Evolutionary conservation across 108 stramenopile species (phyloP), one percentile per base, ranked within the genome.

Genomic region (Nitzschia sp.): DNA sequence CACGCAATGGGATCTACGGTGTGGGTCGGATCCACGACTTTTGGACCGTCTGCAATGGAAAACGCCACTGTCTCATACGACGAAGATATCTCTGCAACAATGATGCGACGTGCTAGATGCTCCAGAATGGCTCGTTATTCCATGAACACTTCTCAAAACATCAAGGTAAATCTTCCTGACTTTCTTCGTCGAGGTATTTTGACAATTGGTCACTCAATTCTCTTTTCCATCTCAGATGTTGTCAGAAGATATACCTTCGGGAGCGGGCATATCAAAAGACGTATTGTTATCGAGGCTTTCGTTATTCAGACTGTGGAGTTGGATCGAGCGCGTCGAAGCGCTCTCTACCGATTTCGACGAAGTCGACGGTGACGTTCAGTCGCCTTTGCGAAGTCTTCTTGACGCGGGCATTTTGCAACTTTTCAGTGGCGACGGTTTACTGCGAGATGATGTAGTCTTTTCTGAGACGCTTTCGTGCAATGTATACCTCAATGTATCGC

Each of bases 11-110:
- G 87, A 5, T 47, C 69, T 0, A 75, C 54, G 21, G 66, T 88
- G 26, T 92, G 75, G 72, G 67, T 85, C 11, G 87, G 83, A 5
- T 26, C 78, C 26, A 57, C 80, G 46, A 58, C 68, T 46, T 68
- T 72, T 53, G 85, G 83, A 56, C 54, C 63, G 47, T 46, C 60
- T 2, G 62, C 47, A 30, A 80, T 55, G 68, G 60, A 72, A 60
- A 64, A 26, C 3, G 25, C 34, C 51, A 47, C 30, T 28, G 28
- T 28, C 27, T 28, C 23, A 46, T 2, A 42, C 15, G 54, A 68
- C n/a, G 85, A 86, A 63, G 92, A 93, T 36, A 84, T 90, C 46
- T 90, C 89, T 13, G 81, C 82, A 35, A 76, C 76, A 54, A 93
- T 93, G 89, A 85, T 86, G 83, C 70, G 87, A 19, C 79, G 90